A percentile compares a stretch with the other conserved stretches of the same genome.
phyloP scores from a whole-genome alignment of 768 basidiomycete species.

The Mrakia blollopis region DNA sequence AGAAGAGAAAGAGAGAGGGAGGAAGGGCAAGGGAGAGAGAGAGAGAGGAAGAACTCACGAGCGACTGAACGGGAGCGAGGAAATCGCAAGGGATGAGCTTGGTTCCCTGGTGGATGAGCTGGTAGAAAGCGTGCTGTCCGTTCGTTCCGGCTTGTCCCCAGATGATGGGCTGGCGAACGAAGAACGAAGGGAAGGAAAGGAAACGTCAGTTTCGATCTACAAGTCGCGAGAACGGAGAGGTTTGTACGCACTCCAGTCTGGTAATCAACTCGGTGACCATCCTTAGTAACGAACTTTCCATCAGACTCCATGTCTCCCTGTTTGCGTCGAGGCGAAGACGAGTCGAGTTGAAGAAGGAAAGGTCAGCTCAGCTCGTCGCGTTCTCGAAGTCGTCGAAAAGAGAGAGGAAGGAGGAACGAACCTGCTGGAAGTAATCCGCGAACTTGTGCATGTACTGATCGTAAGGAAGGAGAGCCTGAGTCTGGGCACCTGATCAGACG shows the following conservation, averaged over 20 bases:
- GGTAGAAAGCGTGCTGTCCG: constrained; percentile 95
- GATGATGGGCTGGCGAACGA: constrained; percentile 73
- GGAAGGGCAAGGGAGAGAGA: no score
- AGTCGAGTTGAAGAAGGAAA: background rate
- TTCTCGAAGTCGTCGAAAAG: background rate
- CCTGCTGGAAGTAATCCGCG: constrained; percentile 99
- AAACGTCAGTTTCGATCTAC: background rate
- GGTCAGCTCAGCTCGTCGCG: background rate
- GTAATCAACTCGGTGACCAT: constrained; percentile 85
- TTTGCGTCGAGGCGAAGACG: no score
- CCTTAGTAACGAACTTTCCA: constrained; percentile 93
- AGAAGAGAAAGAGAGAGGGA: background rate
- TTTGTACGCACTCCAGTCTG: constrained; percentile 90
- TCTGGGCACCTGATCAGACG: constrained; percentile 69
- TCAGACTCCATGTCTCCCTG: constrained; percentile 99
- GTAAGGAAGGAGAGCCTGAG: constrained; percentile 89
- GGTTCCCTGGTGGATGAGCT: constrained; percentile 57
- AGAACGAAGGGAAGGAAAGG: background rate
- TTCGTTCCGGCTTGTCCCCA: constrained; percentile 99
- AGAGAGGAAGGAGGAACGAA: constrained; percentile 33
- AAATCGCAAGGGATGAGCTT: constrained; percentile 71
- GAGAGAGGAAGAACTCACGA: constrained; percentile 40
- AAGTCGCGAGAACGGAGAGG: background rate
- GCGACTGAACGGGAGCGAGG: constrained; percentile 79
- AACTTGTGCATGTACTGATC: constrained; percentile 99